These are phyloP conservation scores for Cystoderma amianthinum DNA, from an alignment of 768 basidiomycete genomes.

Conservation along the genomic window DNA sequence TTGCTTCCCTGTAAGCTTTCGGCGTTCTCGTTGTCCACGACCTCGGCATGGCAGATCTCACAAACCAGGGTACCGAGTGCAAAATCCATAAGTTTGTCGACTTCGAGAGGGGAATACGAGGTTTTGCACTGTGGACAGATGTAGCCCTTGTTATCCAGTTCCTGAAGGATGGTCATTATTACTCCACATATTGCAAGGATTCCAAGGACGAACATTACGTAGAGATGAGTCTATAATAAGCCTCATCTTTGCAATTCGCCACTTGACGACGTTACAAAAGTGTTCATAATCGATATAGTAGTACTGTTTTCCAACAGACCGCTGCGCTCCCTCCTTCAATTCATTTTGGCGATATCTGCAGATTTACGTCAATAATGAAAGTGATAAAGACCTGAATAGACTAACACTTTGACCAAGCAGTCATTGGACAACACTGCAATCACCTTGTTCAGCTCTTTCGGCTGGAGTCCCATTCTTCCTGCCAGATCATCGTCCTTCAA, in stretches of 20 bases:
- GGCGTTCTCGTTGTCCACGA: constrained; percentile 88
- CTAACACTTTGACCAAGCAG: constrained; percentile 73
- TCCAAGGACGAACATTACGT: constrained; percentile 62
- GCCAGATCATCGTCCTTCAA: constrained; percentile 92
- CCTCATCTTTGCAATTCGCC: constrained; percentile 92
- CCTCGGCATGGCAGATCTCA: constrained; percentile 81
- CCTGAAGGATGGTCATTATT: constrained; percentile 35
- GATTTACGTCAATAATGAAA: neutral
- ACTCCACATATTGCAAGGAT: no score
- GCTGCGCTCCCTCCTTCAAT: constrained; percentile 82
- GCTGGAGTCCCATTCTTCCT: constrained; percentile 82
- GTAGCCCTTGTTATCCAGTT: constrained; percentile 97
- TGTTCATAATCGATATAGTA: constrained; percentile 95
- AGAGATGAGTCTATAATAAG: constrained; percentile 83
- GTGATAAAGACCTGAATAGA: constrained; percentile 1
- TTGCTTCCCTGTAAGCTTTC: constrained; percentile 81
- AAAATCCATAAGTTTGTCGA: constrained; percentile 77
- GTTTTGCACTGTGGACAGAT: constrained; percentile 86
- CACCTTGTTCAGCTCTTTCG: constrained; percentile 86
- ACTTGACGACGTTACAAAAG: constrained; percentile 97
- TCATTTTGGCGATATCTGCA: constrained; percentile 84
- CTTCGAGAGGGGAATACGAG: constrained; percentile 81
- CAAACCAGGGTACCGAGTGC: constrained; percentile 63
- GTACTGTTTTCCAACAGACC: constrained; percentile 85
- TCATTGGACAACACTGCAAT: constrained; percentile 78